These are phyloP conservation scores for Sanghuangporus baumii DNA, from an alignment of 1,284 basidiomycete species.

Conservation along the genomic window DNA sequence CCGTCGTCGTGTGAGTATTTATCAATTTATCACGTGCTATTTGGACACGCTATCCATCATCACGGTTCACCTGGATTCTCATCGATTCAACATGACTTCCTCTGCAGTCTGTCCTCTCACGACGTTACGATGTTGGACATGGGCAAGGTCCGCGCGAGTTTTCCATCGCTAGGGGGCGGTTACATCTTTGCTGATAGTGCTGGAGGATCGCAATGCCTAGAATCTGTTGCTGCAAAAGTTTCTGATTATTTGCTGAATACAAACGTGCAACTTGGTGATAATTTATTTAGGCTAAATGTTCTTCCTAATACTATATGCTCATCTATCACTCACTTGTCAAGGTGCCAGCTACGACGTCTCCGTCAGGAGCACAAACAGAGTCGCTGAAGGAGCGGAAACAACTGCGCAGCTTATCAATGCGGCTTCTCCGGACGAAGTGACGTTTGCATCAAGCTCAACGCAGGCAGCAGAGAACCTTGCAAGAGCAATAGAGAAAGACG, in stretches of 20 bases:
- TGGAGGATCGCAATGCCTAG: constrained; percentile 64
- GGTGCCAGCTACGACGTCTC: constrained; percentile 58
- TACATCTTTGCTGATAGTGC: constrained; percentile 77
- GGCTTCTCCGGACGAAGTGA: constrained; percentile 51
- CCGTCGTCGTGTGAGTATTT: too few species aligned
- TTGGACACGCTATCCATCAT: too few species aligned
- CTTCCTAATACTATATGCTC: not conserved
- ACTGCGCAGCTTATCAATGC: constrained; percentile 63
- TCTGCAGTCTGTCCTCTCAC: not conserved
- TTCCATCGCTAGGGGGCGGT: constrained; percentile 54
- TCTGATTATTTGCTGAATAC: constrained; percentile 63
- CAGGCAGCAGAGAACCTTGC: constrained; percentile 61
- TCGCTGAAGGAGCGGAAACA: constrained; percentile 44
- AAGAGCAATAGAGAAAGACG: constrained; percentile 47
- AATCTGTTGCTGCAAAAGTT: constrained; percentile 51
- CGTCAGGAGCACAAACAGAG: constrained; percentile 44
- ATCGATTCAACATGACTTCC: not conserved
- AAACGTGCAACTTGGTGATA: constrained; percentile 62
- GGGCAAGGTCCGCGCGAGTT: constrained; percentile 47
- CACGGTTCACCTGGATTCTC: too few species aligned
- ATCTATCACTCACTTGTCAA: constrained; percentile 4
- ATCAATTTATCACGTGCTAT: too few species aligned
- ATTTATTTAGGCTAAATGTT: not conserved
- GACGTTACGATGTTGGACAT: constrained; percentile 37
- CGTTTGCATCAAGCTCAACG: constrained; percentile 65